Base-by-base conservation (phyloP, 2,329 filamentous ascomycete species). In the Corinectria fuckeliana region DNA sequence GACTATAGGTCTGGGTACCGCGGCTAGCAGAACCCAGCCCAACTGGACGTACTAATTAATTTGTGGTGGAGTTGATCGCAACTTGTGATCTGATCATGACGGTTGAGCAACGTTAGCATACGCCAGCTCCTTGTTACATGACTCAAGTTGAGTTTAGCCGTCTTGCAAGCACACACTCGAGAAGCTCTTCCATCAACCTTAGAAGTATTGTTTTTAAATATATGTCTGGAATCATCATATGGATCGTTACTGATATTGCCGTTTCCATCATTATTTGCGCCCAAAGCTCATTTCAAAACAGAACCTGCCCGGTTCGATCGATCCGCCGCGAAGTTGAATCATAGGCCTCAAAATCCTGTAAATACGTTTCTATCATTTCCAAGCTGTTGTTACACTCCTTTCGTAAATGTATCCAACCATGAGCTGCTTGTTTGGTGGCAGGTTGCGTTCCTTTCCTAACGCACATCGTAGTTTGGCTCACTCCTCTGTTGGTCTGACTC, bases 171-270 rank as follows among this genome's bases (percentile, higher is more conserved):
- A 11, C 42, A n/a, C n/a, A n/a, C n/a, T n/a, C n/a, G n/a, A n/a
- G n/a, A n/a, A n/a, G n/a, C n/a, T n/a, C n/a, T n/a, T n/a, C n/a
- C n/a, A n/a, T n/a, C n/a, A n/a, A n/a, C 28, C 4, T 39, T 20
- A n/a, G 26, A 11, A 5, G 6, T 9, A 21, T 13, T 5, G 20
- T 28, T 14, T 34, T 34, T 28, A 26, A 18, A 8, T n/a, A n/a
- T n/a, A n/a, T n/a, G n/a, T n/a, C n/a, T n/a, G 41, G 41, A 32
- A 28, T 32, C 14, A 23, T 58, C 44, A 50, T 54, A 7, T 52
- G 26, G 32, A 36, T 58, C 56, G 50, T 58, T 58, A 58, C 56
- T 58, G 44, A 54, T 58, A 41, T 58, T 23, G 28, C 26, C 34
- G 21, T 58, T 58, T 58, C 50, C 42, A 41, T 36, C 49, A 21